phyloP scores from a whole-genome alignment of 148 eudicot genomes.

The Pouteria glomerata region DNA sequence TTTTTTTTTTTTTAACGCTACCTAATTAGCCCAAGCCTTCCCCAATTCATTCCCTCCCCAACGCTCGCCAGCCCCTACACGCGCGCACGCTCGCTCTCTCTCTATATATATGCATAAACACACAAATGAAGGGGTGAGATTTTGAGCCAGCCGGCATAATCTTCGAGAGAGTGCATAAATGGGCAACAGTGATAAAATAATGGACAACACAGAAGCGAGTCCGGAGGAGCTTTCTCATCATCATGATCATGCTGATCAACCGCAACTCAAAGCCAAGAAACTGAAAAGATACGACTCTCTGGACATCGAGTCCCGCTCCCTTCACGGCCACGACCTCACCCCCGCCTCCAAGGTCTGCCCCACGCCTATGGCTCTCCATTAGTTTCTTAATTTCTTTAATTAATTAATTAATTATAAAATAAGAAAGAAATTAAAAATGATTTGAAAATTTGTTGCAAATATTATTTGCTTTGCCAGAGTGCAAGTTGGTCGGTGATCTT shows the following conservation, averaged over 20 bases:
- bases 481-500: slow-evolving; percentile 15
- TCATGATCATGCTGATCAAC: not conserved
- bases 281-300: slow-evolving; percentile 12
- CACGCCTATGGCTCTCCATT: not conserved
- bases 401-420: too few relatives aligned
- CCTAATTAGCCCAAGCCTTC: too few relatives aligned
- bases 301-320: slow-evolving; percentile 12
- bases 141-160: not conserved
- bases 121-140: not conserved
- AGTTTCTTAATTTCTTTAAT: too few relatives aligned
- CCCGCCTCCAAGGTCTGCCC: too few relatives aligned
- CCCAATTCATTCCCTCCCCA: too few relatives aligned
- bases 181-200: not conserved
- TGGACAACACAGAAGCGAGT: not conserved
- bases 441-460: slow-evolving; percentile 8
- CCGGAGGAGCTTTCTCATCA: not conserved
- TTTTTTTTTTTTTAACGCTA: too few relatives aligned
- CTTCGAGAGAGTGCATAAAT: not conserved
- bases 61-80: too few relatives aligned
- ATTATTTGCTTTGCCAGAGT: not conserved
- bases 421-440: too few relatives aligned
- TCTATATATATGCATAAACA: not conserved
- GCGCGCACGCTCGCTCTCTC: too few relatives aligned
- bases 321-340: too few relatives aligned
- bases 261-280: slow-evolving; percentile 4